Base-by-base conservation (phyloP, 345 rosid genomes). In the Citrus medica region DNA sequence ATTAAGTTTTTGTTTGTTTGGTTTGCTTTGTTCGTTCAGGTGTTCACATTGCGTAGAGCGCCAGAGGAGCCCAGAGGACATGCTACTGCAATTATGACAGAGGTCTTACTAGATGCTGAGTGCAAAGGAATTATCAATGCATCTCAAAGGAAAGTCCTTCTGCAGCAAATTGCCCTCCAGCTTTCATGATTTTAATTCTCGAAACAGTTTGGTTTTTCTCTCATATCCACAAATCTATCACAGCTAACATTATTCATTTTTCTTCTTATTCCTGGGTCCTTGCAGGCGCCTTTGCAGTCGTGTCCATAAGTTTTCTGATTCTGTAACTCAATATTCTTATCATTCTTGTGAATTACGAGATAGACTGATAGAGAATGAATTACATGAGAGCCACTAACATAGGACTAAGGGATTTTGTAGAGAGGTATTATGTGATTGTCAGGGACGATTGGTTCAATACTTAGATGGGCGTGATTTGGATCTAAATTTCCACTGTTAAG, bases 1-100 rank as follows among this genome's bases (percentile, higher is more conserved):
- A 37, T 64, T 35, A 25, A 53, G 25, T 27, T 14, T 42, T 46
- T 46, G 51, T 3, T 46, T 46, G 1, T 12, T 46, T 46, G 17
- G 17, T 46, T 32, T 67, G 17, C 38, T 14, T 74, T 76, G 69
- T 73, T 6, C 58, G 72, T 66, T 71, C 76, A 90, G 93, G 89
- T 86, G 33, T 90, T 90, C 84, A 90, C 88, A 90, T 80, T 90
- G 82, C 85, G 88, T 81, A 88, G 89, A 84, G 86, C 92, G 35
- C 77, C 87, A 6, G 93, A 88, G 63, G 90, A 90, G 81, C 93
- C 92, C 22, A 64, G 86, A 71, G 93, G 90, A n/a, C 93, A 87
- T 75, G 92, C 92, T 1, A 88, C 85, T 33, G 93, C 93, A 19
- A 90, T 88, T 71, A 87, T 90, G 93, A 82, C 89, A 5, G 93